Evolutionary conservation across 345 rosid genomes (phyloP), one percentile per base, ranked within the genome.

Genomic region (Sonneratia alba): DNA sequence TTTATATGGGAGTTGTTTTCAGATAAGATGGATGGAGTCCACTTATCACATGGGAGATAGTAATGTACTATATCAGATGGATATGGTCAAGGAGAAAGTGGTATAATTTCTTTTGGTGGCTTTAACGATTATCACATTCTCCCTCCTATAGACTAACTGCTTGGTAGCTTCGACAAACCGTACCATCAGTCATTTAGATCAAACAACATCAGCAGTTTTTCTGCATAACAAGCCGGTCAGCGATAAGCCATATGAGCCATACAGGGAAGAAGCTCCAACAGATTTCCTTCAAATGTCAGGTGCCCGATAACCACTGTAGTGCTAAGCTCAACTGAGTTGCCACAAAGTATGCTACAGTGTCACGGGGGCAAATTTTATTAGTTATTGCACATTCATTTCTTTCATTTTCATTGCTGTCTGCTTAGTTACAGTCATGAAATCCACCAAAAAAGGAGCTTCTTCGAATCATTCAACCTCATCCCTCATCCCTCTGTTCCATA

Each of bases 281-380:
- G 91, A 85, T 94, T 94, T 75, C 98, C 98, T 75, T 89, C 97
- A 51, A 94, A 91, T 64, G 96, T 94, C 38, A 89, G 95, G 80
- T 91, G 96, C 80, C 83, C 91, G 83, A 85, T 94, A 79, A 88
- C 94, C 61, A 93, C 98, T 27, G 32, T 27, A 27, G 32, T 24
- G 97, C 96, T 73, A 91, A 88, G 94, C 97, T 91, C 4, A 97
- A 93, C 73, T 93, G 96, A 6, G 90, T 91, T 63, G 94, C 96
- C 38, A 94, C 91, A 75, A 93, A 89, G 84, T 93, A 93, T 51
- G 78, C 89, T 72, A 74, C 97, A 47, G 73, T 86, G 81, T 85
- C 96, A 21, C 86, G 89, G 43, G 90, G 96, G 98, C 91, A 89
- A 80, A 79, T 12, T 27, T 32, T 75, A 43, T 38, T 42, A 49